Evolutionary conservation across 257 asterid species (phyloP).

Genomic region (Solanum sparsipilum): DNA sequence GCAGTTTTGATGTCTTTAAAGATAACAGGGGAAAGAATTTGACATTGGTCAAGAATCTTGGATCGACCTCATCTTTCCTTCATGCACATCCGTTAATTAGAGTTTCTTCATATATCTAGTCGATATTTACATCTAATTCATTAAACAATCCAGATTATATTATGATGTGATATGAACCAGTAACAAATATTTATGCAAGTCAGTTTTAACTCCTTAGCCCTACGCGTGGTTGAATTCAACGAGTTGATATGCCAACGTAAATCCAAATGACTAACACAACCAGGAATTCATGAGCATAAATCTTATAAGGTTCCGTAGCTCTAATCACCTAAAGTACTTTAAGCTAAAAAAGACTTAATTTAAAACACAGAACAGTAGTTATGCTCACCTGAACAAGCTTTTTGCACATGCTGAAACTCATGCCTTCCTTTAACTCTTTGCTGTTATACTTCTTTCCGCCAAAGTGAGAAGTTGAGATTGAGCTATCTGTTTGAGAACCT

Average conservation of each 20-base stretch:
- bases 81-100: background rate
- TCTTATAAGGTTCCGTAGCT: background rate
- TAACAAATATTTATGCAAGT: background rate
- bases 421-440: conserved; percentile 28
- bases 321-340: background rate
- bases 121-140: background rate
- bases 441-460: conserved; percentile 17
- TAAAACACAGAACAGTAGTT: background rate
- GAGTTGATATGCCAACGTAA: background rate
- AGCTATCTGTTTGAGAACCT: conserved; percentile 16
- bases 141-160: background rate
- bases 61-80: background rate
- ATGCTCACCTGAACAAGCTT: conserved; percentile 27
- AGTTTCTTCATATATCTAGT: background rate
- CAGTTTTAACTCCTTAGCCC: background rate
- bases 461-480: conserved; percentile 6
- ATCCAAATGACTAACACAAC: background rate
- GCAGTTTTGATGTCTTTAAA: background rate
- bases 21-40: background rate
- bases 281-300: background rate
- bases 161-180: background rate
- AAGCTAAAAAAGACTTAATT: background rate
- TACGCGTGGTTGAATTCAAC: background rate
- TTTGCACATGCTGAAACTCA: conserved; percentile 38
- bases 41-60: background rate